Base-by-base conservation (phyloP, 495 filamentous ascomycete species). In the Neurospora africana region DNA sequence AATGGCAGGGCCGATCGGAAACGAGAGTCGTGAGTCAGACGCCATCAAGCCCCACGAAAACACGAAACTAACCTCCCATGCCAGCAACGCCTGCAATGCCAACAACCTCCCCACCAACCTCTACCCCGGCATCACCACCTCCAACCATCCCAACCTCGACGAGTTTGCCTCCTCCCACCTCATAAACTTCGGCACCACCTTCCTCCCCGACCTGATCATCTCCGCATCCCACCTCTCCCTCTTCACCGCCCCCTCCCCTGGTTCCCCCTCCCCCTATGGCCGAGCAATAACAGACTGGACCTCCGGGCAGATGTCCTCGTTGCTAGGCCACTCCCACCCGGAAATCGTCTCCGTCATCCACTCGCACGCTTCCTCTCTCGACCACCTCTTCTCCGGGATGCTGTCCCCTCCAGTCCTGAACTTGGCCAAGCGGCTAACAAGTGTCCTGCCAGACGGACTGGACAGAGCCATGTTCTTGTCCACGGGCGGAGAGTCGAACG, bases 301-400 rank as follows among this genome's bases (percentile, higher is more conserved):
- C 0, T 87, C 86, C 0, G 87, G 86, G 37, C 86, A 88, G 69
- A 87, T 87, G 85, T 84, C 83, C 21, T 88, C 83, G 30, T 78
- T 88, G 0, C 80, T 89, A 1, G 87, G 86, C n/a, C 87, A 89
- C 72, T 83, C 82, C 0, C 83, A 88, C 72, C 86, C 87, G 1
- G 86, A 89, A 69, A 86, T 88, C 40, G 85, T 88, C 8, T 72
- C 83, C 30, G 81, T 83, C 0, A 84, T 88, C 36, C 71, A 75
- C 11, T 71, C 84, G 0, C 79, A 84, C 65, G 81, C 83, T 19
- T 77, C 76, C 1, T 71, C 80, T 39, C 83, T 88, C 41, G 86
- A 88, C 72, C 87, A 89, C 69, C 83, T 88, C 30, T 83, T 85
- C 75, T 85, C 81, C 44, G 85, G 82, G 30, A 88, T 88, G 86